These are phyloP conservation scores for Thozetella sp. DNA, from an alignment of 495 filamentous ascomycete genomes.

Conservation along the genomic window DNA sequence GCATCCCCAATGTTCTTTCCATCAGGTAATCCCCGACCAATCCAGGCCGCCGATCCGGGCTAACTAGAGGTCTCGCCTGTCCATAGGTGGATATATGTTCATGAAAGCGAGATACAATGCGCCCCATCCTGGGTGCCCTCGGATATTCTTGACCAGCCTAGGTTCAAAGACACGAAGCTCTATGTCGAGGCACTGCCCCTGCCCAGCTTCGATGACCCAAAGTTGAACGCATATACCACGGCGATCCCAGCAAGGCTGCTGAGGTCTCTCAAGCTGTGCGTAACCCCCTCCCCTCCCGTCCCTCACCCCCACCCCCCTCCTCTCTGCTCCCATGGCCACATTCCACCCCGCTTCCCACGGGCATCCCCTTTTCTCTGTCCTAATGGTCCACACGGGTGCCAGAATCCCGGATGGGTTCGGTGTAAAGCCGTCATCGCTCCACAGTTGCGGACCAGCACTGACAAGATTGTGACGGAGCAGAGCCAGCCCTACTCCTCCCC, in stretches of 20 bases:
- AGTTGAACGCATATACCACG: constrained; percentile 13
- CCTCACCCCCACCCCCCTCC: not conserved
- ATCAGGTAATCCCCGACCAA: constrained; percentile 17
- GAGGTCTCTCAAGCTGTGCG: not conserved
- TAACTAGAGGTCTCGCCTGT: too few relatives aligned
- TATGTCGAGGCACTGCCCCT: constrained; percentile 27
- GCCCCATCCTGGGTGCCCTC: constrained; percentile 16
- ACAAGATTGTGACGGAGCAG: constrained; percentile 18
- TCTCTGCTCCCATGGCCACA: not conserved
- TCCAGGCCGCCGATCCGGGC: not conserved
- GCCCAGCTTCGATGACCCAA: constrained; percentile 5
- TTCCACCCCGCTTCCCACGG: too few relatives aligned
- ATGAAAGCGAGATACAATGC: too few relatives aligned
- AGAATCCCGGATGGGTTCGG: too few relatives aligned
- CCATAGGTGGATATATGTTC: too few relatives aligned
- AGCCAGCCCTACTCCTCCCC: constrained; percentile 18
- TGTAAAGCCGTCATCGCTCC: too few relatives aligned
- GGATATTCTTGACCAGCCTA: constrained; percentile 12
- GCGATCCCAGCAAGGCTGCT: constrained; percentile 20
- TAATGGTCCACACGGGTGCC: too few relatives aligned
- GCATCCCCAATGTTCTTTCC: constrained; percentile 18
- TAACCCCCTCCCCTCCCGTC: not conserved
- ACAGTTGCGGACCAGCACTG: not conserved
- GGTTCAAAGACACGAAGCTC: constrained; percentile 11
- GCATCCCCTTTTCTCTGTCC: too few relatives aligned